Base-by-base conservation (phyloP, 306 rosid genomes). In the Ammopiptanthus mongolicus region DNA sequence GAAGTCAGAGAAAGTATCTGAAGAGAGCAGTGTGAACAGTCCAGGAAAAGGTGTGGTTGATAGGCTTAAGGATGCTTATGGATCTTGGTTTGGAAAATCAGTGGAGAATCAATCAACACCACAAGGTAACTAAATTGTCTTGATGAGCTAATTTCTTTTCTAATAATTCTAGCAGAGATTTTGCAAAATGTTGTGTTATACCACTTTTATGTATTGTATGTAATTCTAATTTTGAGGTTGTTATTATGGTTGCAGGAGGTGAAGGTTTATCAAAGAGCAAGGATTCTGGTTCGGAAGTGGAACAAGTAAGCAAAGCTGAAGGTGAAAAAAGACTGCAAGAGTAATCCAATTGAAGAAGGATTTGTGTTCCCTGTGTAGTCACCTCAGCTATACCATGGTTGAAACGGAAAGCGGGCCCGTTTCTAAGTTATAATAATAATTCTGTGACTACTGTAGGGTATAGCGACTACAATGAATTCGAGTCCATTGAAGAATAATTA, bases 1-100 rank as follows among this genome's bases (percentile, higher is more conserved):
- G 5, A 47, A 31, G 29, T 0, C 41, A 36, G 71, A 57, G 17
- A 65, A 34, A 28, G 74, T 52, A 18, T 18, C 7, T 34, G 77
- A 78, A 47, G 77, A 75, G 48, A 66, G 82, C 47, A 0, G 25
- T 36, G 79, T 52, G 55, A 57, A 72, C 5, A 75, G 66, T 47
- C 73, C 81, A 44, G 86, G 65, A 3, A 79, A 74, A 64, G 80
- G 88, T 31, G 6, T 82, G 78, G 90, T 84, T 68, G 65, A 36
- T 11, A 82, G 41, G 87, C 18, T 90, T 5, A 86, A 63, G 68
- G 93, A 50, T 14, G 68, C 41, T 7, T 88, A 86, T 44, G 88
- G 88, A 3, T 87, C 96, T 2, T 84, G 87, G 98, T 73, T 90
- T 65, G 87, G 89, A 5, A 76, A 51, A 70, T 15, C 77, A 13